Base-by-base conservation (phyloP, 2,329 filamentous ascomycete species). In the Pseudopyrenochaeta lycopersici region DNA sequence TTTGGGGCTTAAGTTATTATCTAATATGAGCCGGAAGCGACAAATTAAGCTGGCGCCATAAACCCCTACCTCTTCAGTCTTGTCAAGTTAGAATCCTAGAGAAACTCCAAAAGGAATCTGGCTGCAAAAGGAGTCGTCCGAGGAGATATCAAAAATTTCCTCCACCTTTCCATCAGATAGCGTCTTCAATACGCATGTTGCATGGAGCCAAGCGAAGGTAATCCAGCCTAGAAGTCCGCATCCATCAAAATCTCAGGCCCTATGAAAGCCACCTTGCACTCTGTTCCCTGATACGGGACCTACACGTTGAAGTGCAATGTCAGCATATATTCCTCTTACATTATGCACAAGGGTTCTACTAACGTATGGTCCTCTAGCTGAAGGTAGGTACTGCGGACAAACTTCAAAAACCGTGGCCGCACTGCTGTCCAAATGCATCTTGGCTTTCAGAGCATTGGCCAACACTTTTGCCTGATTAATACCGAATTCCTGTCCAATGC, bases 401-500 rank as follows among this genome's bases (percentile, higher is more conserved):
- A 63, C 46, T 1, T 33, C 48, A 29, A 56, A 52, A n/a, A 46
- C 35, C 3, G 44, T 42, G 2, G 46, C 42, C 0, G 53, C 50
- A 29, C 39, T 29, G 1, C 17, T 44, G 14, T 63, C 62, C 10
- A 63, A n/a, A 4, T 55, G 21, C 0, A 60, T 57, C 58, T 68
- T 73, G 15, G 59, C 15, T 30, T 43, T 36, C 46, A 76, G 36
- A 1, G 68, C 63, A 10, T 56, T 55, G 0, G 60, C 62, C 21
- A 76, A 54, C 4, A 75, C 61, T n/a, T 54, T 63, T 1, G 69
- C 70, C 35, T 76, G 72, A 9, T 67, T 69, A 40, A 76, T 67
- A 0, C 73, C 73, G 46, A 74, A 74, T 23, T 73, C 70, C 4
- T 38, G 85, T 58, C 85, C 86, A 64, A 90, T 89, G 69, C 88